Base-by-base conservation (phyloP, 345 rosid species). In the Laguncularia racemosa region DNA sequence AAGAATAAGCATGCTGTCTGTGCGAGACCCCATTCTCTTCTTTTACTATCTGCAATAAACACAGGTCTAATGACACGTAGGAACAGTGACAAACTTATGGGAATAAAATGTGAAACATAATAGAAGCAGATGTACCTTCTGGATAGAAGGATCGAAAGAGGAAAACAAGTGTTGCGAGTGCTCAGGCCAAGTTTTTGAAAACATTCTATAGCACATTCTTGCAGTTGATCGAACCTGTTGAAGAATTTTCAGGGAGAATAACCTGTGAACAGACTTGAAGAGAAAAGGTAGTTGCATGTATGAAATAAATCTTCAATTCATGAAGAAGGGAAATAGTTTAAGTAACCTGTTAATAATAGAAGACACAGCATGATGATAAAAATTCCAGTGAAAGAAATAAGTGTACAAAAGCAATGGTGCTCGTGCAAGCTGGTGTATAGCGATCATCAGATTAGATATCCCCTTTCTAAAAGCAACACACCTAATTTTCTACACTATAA, bases 131-230 rank as follows among this genome's bases (percentile, higher is more conserved):
- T 49, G 58, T 85, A 89, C 99, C 87, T 97, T 92, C 68, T 89
- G 99, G 71, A 93, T 93, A 70, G 73, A 97, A 69, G 90, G 88
- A 77, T 93, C 99, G 73, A 93, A 89, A 63, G 90, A 93, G 55
- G 80, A 75, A 83, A 89, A 89, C 65, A 93, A 77, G 64, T 89
- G 92, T 48, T 90, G 91, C 13, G 99, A 87, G 53, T 96, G 92
- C 63, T 87, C 97, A 44, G 97, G 97, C 99, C 99, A 93, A 17
- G 99, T 93, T 73, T 88, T 93, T 61, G 96, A 78, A 76, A 89
- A 93, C 90, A 93, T 76, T 78, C 95, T 79, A 74, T 93, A 93
- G 84, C 99, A 93, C 90, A 82, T 93, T 77, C 99, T 81, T 57
- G 99, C 96, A 62, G 86, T 89, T 55, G 99, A 82, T 55, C 99